Evolutionary conservation across 805 yeast species (phyloP), one percentile per base, ranked within the genome.

Genomic region (Myxozyma nipponensis): DNA sequence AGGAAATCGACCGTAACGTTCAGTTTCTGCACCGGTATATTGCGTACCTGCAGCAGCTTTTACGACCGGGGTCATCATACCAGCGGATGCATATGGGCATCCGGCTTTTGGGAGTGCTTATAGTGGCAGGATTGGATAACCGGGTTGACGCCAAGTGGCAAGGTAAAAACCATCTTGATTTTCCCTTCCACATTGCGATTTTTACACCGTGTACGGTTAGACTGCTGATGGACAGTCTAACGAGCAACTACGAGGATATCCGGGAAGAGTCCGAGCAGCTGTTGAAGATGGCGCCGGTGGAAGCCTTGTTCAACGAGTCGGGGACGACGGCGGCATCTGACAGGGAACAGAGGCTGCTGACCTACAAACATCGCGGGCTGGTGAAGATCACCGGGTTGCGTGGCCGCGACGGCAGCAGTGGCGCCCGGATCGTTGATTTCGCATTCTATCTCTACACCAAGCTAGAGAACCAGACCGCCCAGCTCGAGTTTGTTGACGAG

Each of bases 191-290:
- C 21, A 57, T 82, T 1, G 60, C 68, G 0, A 57, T 84, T 0
- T 77, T 73, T 55, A 61, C 66, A 18, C 63, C 68, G 18, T 63
- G 67, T 1, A 57, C 78, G 25, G 61, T 77, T 0, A 68, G 82
- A 44, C 61, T 79, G 6, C 67, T 89, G 45, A 64, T 84, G 18
- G 85, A 83, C 56, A 79, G 79, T 47, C 69, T 86, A 5, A 70
- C 81, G 26, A 83, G 84, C 63, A 83, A 84, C 54, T 89, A 81
- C 66, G 88, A 85, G 49, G 96, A 89, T 63, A 75, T 90, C 18
- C 75, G 98, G 52, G 71, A 73, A 3, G 49, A 62, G 7, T 70
- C 87, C 1, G 74, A 75, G 1, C 54, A 63, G 1, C 47, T 83
- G 1, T 62, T 88, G 19, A 64, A 71, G 6, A 71, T 72, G 70